phyloP scores from a whole-genome alignment of 352 stramenopile genomes.

The Globisporangium alternatum region DNA sequence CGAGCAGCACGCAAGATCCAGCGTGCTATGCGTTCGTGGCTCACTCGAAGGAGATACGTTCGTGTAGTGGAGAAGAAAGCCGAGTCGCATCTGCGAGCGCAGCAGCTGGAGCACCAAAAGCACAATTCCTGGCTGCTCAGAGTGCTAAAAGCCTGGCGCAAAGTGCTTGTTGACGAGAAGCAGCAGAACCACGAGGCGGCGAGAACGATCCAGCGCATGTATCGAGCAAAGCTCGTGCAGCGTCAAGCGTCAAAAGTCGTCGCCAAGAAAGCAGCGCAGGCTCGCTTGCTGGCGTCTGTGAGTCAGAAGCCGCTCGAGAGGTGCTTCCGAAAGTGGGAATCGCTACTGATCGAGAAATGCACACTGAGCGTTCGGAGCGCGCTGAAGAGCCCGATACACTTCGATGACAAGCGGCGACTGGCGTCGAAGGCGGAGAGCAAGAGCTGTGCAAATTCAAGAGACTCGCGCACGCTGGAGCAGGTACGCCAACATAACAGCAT shows the following conservation, averaged over 20 bases:
- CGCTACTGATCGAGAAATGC: conserved; percentile 42
- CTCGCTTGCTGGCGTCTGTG: conserved; percentile 36
- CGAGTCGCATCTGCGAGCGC: conserved; percentile 11
- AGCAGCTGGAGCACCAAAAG: conserved; percentile 14
- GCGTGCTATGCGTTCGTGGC: conserved; percentile 32
- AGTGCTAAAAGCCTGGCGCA: conserved; percentile 27
- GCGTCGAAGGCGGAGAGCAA: conserved; percentile 16
- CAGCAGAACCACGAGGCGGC: conserved; percentile 25
- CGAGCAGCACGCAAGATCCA: conserved; percentile 49
- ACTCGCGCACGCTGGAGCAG: conserved; percentile 47
- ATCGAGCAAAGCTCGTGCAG: conserved; percentile 39
- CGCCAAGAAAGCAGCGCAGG: conserved; percentile 48
- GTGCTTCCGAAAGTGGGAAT: conserved; percentile 62
- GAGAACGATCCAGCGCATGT: conserved; percentile 49
- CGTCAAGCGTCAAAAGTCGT: conserved; percentile 37
- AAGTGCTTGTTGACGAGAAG: conserved; percentile 12
- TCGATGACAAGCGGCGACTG: conserved; percentile 21
- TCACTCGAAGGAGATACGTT: conserved; percentile 42
- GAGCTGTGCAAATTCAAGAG: background rate
- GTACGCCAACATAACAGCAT: conserved; percentile 21
- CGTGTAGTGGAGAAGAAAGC: conserved; percentile 36
- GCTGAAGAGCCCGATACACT: conserved; percentile 7
- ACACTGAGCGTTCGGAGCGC: conserved; percentile 39
- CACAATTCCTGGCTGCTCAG: conserved; percentile 16
- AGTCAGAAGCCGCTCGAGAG: conserved; percentile 55